Percentiles rank a stretch among this genome's conserved stretches.
Evolutionary conservation across 768 basidiomycete genomes (phyloP).

Genomic region (Russula olivacea): DNA sequence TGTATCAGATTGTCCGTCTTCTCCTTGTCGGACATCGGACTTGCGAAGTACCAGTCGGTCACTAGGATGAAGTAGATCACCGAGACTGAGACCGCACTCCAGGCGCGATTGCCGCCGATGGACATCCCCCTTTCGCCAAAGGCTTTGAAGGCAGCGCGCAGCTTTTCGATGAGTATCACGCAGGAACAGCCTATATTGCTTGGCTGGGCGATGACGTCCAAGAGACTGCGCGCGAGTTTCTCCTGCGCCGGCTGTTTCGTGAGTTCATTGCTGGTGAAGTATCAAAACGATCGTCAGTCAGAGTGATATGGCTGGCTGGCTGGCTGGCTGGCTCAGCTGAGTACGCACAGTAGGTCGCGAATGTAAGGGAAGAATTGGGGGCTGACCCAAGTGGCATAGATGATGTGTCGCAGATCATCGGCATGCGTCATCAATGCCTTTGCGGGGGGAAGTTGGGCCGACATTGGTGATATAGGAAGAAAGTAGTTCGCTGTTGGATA

Average conservation of each 20-base stretch:
- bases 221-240: background rate
- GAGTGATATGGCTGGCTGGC: background rate
- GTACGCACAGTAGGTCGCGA: background rate
- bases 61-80: background rate
- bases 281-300: background rate
- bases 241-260: background rate
- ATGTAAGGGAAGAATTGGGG: background rate
- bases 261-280: background rate
- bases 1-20: background rate
- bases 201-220: background rate
- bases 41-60: background rate
- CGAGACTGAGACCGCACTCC: background rate
- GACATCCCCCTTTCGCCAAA: background rate
- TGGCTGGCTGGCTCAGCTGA: background rate
- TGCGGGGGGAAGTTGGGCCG: background rate
- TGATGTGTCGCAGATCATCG: background rate
- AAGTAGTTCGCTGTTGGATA: background rate
- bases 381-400: background rate
- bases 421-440: background rate
- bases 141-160: background rate
- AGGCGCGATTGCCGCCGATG: background rate
- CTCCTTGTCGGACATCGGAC: background rate
- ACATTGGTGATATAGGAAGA: background rate
- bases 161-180: background rate
- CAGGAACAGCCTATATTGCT: background rate